Evolutionary conservation across 2,329 filamentous ascomycete genomes (phyloP).

Genomic region (Fusarium globosum): DNA sequence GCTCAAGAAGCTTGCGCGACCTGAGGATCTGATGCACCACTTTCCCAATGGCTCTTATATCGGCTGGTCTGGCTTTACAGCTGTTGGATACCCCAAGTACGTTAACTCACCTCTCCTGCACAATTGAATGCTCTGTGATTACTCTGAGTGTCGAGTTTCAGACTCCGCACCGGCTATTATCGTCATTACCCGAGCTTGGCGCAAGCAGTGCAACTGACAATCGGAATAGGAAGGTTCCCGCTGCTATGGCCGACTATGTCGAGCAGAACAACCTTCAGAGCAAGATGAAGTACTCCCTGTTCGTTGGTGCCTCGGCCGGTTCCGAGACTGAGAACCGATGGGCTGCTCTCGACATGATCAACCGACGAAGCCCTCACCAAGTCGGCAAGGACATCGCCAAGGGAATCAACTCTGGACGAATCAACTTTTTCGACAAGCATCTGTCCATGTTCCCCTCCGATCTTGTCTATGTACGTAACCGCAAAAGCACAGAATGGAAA

Average conservation of each 20-base stretch:
- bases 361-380: conserved; percentile 85
- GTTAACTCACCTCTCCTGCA: conserved; percentile 5
- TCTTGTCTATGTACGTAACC: conserved; percentile 74
- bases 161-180: conserved; percentile 31
- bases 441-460: conserved; percentile 92
- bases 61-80: conserved; percentile 92
- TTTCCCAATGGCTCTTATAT: conserved; percentile 90
- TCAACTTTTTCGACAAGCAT: conserved; percentile 95
- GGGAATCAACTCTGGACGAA: conserved; percentile 88
- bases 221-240: conserved; percentile 78
- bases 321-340: conserved; percentile 93
- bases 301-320: conserved; percentile 89
- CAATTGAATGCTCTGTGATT: background rate
- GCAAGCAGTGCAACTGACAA: background rate
- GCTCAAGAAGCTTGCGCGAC: conserved; percentile 81
- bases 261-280: conserved; percentile 88
- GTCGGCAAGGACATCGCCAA: conserved; percentile 91
- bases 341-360: conserved; percentile 91
- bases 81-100: conserved; percentile 86
- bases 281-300: conserved; percentile 85
- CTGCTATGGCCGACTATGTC: conserved; percentile 86
- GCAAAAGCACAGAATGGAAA: background rate
- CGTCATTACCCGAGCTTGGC: conserved; percentile 31
- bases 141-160: background rate
- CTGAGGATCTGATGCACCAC: conserved; percentile 81